Percentiles rank a stretch among this genome's conserved stretches.
phyloP scores from a whole-genome alignment of 192 early-diverging fungal genomes.

The Lobosporangium transversale region DNA sequence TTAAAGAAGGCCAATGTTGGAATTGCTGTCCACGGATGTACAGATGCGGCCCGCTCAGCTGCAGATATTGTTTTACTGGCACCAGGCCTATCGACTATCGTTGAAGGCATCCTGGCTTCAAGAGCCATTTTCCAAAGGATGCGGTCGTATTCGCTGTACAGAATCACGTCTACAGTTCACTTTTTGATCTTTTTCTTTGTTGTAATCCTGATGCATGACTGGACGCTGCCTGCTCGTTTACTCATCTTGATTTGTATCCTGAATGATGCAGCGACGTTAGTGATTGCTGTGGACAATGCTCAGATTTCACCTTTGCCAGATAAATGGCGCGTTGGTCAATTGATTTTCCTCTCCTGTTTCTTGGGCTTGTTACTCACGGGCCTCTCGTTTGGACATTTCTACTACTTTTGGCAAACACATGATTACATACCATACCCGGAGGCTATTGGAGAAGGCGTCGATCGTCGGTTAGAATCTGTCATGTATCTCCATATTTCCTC shows the following conservation, averaged over 20 bases:
- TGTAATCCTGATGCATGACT: constrained; percentile 68
- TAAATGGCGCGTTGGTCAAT: constrained; percentile 78
- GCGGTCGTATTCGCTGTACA: constrained; percentile 75
- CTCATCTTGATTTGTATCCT: constrained; percentile 77
- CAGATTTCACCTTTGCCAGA: constrained; percentile 70
- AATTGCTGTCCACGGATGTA: constrained; percentile 81
- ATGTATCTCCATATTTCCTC: constrained; percentile 83
- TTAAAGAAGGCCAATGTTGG: constrained; percentile 86
- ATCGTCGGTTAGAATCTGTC: constrained; percentile 64
- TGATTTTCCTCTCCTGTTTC: constrained; percentile 71
- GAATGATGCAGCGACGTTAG: constrained; percentile 75
- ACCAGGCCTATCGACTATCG: constrained; percentile 76
- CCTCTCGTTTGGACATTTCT: constrained; percentile 76
- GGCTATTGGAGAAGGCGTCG: constrained; percentile 15
- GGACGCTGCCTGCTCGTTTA: constrained; percentile 70
- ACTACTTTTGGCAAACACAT: constrained; percentile 57
- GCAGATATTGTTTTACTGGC: constrained; percentile 81
- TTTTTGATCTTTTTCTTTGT: constrained; percentile 85
- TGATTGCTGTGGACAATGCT: constrained; percentile 82
- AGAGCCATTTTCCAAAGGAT: constrained; percentile 81
- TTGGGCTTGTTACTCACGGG: constrained; percentile 65
- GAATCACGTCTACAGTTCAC: constrained; percentile 82
- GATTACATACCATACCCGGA: constrained; percentile 38
- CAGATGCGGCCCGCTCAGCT: constrained; percentile 80
- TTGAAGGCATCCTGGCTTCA: constrained; percentile 76